Conservation (phyloP, 2,329 filamentous ascomycete genomes). For the Pseudogymnoascus sp. region DNA sequence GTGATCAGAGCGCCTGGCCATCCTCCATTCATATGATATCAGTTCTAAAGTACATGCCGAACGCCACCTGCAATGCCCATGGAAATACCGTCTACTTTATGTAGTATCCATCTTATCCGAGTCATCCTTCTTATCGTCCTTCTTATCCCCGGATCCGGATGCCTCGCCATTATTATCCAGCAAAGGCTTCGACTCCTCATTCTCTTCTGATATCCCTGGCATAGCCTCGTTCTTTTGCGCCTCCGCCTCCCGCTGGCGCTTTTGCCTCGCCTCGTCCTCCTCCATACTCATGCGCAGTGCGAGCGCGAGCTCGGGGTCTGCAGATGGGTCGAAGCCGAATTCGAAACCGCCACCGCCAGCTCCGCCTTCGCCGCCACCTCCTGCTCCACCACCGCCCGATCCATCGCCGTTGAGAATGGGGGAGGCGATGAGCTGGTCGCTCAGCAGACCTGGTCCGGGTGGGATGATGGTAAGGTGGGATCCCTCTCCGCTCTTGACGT, state of each 20-base stretch:
- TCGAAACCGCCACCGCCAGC: slow-evolving; percentile 64
- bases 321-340: slow-evolving; percentile 83
- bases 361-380: slow-evolving; percentile 45
- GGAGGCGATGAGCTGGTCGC: slow-evolving; percentile 82
- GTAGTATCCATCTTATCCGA: slow-evolving; percentile 89
- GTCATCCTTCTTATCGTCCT: slow-evolving; percentile 47
- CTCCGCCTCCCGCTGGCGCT: slow-evolving; percentile 63
- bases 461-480: slow-evolving; percentile 87
- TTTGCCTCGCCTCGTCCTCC: slow-evolving; percentile 91
- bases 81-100: slow-evolving; percentile 35
- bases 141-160: slow-evolving; percentile 51
- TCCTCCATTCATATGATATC: slow-evolving; percentile 22
- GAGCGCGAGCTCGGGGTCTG: slow-evolving; percentile 89
- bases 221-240: slow-evolving; percentile 68
- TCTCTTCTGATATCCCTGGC: slow-evolving; percentile 76
- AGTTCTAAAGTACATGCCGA: slow-evolving; percentile 30
- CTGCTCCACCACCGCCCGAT: slow-evolving; percentile 50
- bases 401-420: slow-evolving; percentile 85
- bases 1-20: slow-evolving; percentile 3
- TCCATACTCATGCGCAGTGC: slow-evolving; percentile 97
- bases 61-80: slow-evolving; percentile 31
- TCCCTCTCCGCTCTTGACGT: slow-evolving; percentile 84
- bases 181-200: slow-evolving; percentile 58
- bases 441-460: slow-evolving; percentile 84
- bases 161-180: slow-evolving; percentile 59